phyloP scores from a whole-genome alignment of 306 rosid species.

The Crotalaria pallida region DNA sequence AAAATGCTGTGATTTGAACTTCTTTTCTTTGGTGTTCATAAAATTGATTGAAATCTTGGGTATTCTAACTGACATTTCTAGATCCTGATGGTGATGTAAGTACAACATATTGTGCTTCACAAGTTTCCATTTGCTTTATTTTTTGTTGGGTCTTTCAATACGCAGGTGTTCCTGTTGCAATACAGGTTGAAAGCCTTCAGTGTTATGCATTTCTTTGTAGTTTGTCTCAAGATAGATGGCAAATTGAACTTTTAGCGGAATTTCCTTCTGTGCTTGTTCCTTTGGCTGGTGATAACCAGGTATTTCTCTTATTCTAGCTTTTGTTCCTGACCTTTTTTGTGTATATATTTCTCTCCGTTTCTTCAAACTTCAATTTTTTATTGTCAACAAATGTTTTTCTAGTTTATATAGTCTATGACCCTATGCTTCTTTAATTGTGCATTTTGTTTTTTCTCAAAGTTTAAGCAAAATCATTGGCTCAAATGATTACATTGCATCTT shows the following conservation, averaged over 20 bases:
- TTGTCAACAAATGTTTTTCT: background rate
- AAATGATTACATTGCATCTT: conserved; percentile 10
- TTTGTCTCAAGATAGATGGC: conserved; percentile 51
- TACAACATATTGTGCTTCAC: background rate
- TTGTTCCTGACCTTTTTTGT: background rate
- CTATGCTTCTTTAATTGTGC: background rate
- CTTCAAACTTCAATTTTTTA: background rate
- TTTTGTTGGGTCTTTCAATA: conserved; percentile 18
- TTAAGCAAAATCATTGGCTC: background rate
- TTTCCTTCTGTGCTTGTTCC: conserved; percentile 86
- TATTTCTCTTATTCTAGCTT: conserved; percentile 4
- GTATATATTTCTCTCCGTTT: background rate
- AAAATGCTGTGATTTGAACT: background rate
- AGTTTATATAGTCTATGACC: background rate
- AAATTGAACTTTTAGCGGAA: conserved; percentile 55
- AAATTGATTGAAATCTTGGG: background rate
- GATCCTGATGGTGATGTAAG: background rate
- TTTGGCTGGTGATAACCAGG: conserved; percentile 63
- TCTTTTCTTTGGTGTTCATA: background rate
- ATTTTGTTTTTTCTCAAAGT: background rate
- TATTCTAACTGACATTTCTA: background rate
- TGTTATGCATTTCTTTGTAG: conserved; percentile 63
- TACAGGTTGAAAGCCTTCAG: conserved; percentile 79
- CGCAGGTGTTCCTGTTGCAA: conserved; percentile 70
- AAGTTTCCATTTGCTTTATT: background rate